phyloP scores from a whole-genome alignment of 1,284 basidiomycete species.

The Violaceomyces palustris region DNA sequence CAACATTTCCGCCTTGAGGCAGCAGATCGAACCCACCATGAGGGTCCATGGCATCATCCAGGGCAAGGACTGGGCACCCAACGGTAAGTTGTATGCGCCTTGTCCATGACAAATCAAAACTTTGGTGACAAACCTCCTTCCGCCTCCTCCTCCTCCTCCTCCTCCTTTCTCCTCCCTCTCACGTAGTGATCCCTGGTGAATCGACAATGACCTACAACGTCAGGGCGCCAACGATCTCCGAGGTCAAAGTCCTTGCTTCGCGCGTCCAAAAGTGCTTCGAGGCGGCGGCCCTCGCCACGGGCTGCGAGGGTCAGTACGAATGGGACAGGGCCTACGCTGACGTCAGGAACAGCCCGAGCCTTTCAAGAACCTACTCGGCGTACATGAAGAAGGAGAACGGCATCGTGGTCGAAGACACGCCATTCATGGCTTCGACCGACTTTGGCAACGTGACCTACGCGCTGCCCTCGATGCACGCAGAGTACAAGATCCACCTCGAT shows the following conservation, averaged over 20 bases:
- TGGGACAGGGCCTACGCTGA: constrained; percentile 49
- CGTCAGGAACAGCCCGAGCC: constrained; percentile 36
- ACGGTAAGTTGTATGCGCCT: no score
- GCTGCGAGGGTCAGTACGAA: constrained; percentile 61
- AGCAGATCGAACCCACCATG: constrained; percentile 64
- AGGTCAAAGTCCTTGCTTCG: constrained; percentile 58
- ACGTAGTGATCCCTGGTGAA: constrained; percentile 78
- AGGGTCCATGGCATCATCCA: constrained; percentile 55
- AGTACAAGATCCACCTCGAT: constrained; percentile 48
- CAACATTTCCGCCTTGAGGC: constrained; percentile 67
- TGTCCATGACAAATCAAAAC: neutral
- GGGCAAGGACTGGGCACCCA: constrained; percentile 44
- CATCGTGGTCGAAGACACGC: constrained; percentile 16
- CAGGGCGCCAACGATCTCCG: constrained; percentile 63
- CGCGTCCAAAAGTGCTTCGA: constrained; percentile 64
- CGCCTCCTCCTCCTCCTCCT: no score
- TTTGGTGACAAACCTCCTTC: no score
- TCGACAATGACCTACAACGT: constrained; percentile 66
- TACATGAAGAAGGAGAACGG: constrained; percentile 49
- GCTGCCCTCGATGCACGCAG: constrained; percentile 50
- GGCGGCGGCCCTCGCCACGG: constrained; percentile 69
- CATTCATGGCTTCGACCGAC: constrained; percentile 44
- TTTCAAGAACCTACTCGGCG: constrained; percentile 29
- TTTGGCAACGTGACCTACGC: constrained; percentile 53
- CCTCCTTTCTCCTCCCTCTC: no score